Evolutionary conservation across 2,329 filamentous ascomycete species (phyloP).

Genomic region (Whalleya microplaca): DNA sequence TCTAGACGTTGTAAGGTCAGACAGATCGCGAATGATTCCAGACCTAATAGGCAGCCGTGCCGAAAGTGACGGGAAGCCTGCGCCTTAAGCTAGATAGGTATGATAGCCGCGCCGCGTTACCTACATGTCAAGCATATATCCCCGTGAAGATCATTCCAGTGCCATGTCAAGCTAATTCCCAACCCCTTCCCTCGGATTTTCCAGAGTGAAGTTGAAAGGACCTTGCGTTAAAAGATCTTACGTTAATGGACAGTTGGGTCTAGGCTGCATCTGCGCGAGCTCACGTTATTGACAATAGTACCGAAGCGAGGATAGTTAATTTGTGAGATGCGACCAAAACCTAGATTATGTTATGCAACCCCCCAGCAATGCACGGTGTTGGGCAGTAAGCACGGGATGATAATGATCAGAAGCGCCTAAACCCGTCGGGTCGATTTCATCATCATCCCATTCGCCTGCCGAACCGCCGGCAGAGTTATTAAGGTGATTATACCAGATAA

Average conservation of each 20-base stretch:
- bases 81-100: too few relatives aligned
- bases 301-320: constrained; percentile 3
- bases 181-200: too few relatives aligned
- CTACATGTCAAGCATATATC: too few relatives aligned
- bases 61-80: too few relatives aligned
- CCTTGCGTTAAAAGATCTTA: too few relatives aligned
- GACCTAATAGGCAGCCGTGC: too few relatives aligned
- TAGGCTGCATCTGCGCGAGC: background rate
- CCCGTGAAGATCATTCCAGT: too few relatives aligned
- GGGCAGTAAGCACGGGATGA: background rate
- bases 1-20: background rate
- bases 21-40: background rate
- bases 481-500: too few relatives aligned
- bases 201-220: too few relatives aligned
- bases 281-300: background rate
- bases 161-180: too few relatives aligned
- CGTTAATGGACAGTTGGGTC: background rate
- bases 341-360: constrained; percentile 16
- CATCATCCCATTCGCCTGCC: constrained; percentile 4
- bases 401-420: background rate
- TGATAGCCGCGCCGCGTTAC: too few relatives aligned
- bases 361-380: constrained; percentile 12
- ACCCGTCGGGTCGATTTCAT: constrained; percentile 9
- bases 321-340: constrained; percentile 6
- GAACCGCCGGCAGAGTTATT: too few relatives aligned